Evolutionary conservation across 2,329 filamentous ascomycete species (phyloP), one percentile per base, ranked within the genome.

Genomic region (Diaporthe citriasiana): DNA sequence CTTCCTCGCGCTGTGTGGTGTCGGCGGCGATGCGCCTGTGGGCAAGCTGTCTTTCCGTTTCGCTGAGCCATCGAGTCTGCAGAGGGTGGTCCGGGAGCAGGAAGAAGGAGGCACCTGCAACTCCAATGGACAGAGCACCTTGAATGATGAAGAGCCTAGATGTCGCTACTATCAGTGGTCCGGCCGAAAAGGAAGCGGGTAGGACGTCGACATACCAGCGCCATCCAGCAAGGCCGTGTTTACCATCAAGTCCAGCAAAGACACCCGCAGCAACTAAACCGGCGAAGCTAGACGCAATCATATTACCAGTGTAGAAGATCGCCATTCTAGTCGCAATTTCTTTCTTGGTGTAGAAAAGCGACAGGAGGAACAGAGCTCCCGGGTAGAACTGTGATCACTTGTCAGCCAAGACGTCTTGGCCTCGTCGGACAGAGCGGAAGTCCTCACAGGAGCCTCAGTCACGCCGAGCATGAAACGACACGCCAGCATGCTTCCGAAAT

Each of bases 211-310:
- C 59, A 40, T 45, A 76, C 74, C 84, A 86, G 65, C 80, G 77
- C 85, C 85, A 87, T n/a, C 83, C 84, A 9, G 76, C 76, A 17
- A 85, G 73, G 2, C 83, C 83, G 40, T 72, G 76, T 3, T 74
- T 76, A 33, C 81, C 79, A 66, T 84, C 82, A 83, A 93, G 87
- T 56, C 89, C 87, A 27, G 83, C 82, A 0, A 90, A 91, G 69
- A 95, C 92, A 12, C 91, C 88, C 0, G 89, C 90, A 3, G 89
- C 88, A 33, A 92, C 84, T 22, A 92, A 82, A 0, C 92, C 92
- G 0, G 91, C 91, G 78, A 94, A 94, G 0, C 92, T 92, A 0
- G 91, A 91, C 0, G 90, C 91, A 9, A 94, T 86, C 15, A 94
- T 84, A 7, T 90, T 90, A 0, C 91, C 92, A 0, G 90, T 90